A percentile compares a stretch with the other conserved stretches of the same genome.
These are phyloP conservation scores for Neodidymelliopsis sp. DNA, from an alignment of 2,329 filamentous ascomycete genomes.

Conservation along the genomic window DNA sequence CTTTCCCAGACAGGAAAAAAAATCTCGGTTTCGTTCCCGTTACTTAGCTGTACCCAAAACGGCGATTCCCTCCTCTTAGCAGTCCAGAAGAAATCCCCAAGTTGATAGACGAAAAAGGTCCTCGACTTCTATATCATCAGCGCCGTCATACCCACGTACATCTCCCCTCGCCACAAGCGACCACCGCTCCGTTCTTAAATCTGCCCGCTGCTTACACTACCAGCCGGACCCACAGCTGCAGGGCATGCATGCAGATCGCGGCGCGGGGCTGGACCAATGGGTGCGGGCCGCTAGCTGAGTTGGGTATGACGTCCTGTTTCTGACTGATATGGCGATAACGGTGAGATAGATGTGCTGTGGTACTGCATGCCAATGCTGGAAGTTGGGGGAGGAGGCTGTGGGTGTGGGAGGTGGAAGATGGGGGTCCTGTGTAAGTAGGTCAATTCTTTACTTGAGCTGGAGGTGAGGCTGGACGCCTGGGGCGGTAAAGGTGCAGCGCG, in stretches of 20 bases:
- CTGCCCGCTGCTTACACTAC: too few species aligned
- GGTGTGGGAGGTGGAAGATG: conserved; percentile 18
- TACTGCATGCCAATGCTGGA: conserved; percentile 33
- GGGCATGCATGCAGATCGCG: conserved; percentile 22
- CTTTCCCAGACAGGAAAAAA: too few species aligned
- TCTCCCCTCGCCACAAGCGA: conserved; percentile 17
- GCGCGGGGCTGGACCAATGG: conserved; percentile 38
- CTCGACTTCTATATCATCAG: conserved; percentile 21
- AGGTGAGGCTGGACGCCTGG: background rate
- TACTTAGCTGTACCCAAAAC: too few species aligned
- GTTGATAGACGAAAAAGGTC: background rate
- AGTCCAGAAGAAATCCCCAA: too few species aligned
- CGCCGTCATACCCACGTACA: conserved; percentile 29
- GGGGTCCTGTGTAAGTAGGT: conserved; percentile 17
- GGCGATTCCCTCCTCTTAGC: too few species aligned
- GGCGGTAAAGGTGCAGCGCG: background rate
- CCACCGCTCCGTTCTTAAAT: conserved; percentile 31
- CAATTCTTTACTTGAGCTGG: too few species aligned
- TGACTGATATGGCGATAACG: conserved; percentile 8
- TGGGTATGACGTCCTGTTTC: conserved; percentile 26
- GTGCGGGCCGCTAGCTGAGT: conserved; percentile 26
- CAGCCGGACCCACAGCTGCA: conserved; percentile 18
- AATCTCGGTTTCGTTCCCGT: too few species aligned
- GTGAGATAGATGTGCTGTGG: conserved; percentile 11
- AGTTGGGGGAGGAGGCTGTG: conserved; percentile 26